A percentile compares a stretch with the other conserved stretches of the same genome.
phyloP scores from a whole-genome alignment of 495 filamentous ascomycete genomes.

The Bacidia gigantensis region DNA sequence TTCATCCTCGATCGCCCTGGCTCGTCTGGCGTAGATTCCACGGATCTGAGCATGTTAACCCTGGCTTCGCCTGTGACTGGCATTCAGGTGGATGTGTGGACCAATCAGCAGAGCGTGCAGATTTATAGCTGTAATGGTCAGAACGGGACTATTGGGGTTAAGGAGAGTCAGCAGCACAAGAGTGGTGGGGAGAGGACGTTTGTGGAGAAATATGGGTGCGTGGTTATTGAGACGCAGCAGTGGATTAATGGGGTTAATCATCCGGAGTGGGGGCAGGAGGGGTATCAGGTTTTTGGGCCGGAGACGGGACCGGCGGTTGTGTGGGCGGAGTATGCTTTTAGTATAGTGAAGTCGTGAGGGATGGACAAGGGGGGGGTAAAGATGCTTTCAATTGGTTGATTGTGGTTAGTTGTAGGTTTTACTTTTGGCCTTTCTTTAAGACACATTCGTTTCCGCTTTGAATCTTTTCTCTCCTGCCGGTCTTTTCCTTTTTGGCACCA shows the following conservation, averaged over 20 bases:
- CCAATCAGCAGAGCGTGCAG: constrained; percentile 66
- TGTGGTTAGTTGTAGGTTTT: too few relatives aligned
- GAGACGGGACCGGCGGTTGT: constrained; percentile 16
- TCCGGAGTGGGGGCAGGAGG: constrained; percentile 54
- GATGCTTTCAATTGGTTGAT: too few relatives aligned
- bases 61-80: constrained; percentile 45
- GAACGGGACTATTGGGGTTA: constrained; percentile 47
- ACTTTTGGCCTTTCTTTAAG: too few relatives aligned
- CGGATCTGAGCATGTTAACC: constrained; percentile 48
- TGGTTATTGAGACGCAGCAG: constrained; percentile 40
- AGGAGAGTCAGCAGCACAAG: constrained; percentile 37
- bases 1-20: constrained; percentile 54
- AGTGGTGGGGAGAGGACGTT: constrained; percentile 26
- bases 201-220: constrained; percentile 49
- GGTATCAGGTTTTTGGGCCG: constrained; percentile 20
- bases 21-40: constrained; percentile 42
- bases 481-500: too few relatives aligned
- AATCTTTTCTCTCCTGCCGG: too few relatives aligned
- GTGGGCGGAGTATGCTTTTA: constrained; percentile 18
- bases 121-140: constrained; percentile 64
- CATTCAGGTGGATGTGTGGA: constrained; percentile 57
- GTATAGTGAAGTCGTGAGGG: too few relatives aligned
- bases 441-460: too few relatives aligned
- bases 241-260: constrained; percentile 78
- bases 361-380: too few relatives aligned